A percentile compares a stretch with the other conserved stretches of the same genome.
Conservation (phyloP, 345 rosid genomes). For the Citrus unshiu region DNA sequence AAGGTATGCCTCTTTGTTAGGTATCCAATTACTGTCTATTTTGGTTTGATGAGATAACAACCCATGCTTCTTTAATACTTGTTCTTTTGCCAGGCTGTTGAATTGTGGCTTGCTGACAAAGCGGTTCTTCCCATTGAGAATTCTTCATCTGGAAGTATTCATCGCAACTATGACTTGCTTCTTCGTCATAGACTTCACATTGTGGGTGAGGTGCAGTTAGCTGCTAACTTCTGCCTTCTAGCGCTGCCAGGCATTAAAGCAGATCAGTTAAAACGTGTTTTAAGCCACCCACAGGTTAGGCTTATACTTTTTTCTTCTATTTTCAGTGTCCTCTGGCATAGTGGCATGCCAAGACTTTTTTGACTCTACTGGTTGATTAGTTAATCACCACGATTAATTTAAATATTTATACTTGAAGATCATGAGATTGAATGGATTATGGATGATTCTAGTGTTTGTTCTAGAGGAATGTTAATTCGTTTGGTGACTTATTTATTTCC, state of each 20-base stretch:
- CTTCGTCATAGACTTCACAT: conserved; percentile 66
- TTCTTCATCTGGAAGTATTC: conserved; percentile 57
- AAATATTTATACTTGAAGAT: not conserved
- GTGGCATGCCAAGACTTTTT: not conserved
- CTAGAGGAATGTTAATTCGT: not conserved
- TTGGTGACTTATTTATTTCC: not conserved
- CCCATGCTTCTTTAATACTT: not conserved
- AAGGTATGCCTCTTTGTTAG: not conserved
- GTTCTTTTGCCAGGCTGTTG: conserved; percentile 44
- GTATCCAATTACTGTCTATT: not conserved
- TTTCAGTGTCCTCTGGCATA: not conserved
- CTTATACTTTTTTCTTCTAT: not conserved
- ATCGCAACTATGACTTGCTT: conserved; percentile 57
- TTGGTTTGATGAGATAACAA: not conserved
- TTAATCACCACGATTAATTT: not conserved
- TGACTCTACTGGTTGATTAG: not conserved
- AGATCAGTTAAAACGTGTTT: conserved; percentile 49
- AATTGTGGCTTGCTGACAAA: conserved; percentile 54
- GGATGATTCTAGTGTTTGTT: not conserved
- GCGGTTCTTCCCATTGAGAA: conserved; percentile 63
- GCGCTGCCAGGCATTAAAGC: conserved; percentile 48
- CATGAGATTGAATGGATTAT: not conserved
- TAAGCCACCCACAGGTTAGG: conserved; percentile 58
- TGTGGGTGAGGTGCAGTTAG: conserved; percentile 53
- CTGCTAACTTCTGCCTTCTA: conserved; percentile 43